Evolutionary conservation across 73 alveolate species (phyloP).

Genomic region (Breviolum minutum): DNA sequence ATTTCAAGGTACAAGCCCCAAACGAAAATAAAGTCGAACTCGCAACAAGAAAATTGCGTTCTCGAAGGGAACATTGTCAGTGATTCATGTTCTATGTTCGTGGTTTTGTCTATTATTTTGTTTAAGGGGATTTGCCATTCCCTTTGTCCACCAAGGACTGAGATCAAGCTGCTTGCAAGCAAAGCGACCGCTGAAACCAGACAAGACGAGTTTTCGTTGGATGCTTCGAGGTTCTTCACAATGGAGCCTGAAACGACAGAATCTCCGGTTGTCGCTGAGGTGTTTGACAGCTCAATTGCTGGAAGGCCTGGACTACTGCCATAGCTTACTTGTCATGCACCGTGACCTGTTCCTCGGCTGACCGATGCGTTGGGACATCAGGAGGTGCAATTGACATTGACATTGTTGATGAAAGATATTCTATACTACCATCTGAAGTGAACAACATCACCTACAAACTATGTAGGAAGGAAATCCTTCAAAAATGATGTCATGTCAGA

Average conservation of each 20-base stretch:
- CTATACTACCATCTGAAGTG: no score
- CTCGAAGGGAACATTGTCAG: not conserved
- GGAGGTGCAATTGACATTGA: no score
- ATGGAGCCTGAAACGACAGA: no score
- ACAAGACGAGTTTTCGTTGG: not conserved
- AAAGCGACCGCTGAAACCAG: not conserved
- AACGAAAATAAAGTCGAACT: no score
- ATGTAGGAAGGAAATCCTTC: no score
- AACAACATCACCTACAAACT: no score
- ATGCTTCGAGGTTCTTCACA: not conserved
- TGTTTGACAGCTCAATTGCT: slow-evolving; percentile 8
- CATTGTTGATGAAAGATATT: no score
- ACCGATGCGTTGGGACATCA: no score
- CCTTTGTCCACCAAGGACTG: not conserved
- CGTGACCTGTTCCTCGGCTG: slow-evolving; percentile 57
- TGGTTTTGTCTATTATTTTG: not conserved
- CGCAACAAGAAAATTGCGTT: not conserved
- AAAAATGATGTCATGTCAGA: no score
- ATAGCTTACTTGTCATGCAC: slow-evolving; percentile 10
- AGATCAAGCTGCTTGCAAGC: slow-evolving; percentile 20
- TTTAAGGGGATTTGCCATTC: no score
- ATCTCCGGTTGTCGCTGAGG: not conserved
- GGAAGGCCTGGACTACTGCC: slow-evolving; percentile 50
- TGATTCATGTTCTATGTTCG: not conserved
- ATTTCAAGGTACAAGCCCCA: no score